These are phyloP conservation scores for Leccinum subtestaceum DNA, from an alignment of 768 basidiomycete genomes.

Conservation along the genomic window DNA sequence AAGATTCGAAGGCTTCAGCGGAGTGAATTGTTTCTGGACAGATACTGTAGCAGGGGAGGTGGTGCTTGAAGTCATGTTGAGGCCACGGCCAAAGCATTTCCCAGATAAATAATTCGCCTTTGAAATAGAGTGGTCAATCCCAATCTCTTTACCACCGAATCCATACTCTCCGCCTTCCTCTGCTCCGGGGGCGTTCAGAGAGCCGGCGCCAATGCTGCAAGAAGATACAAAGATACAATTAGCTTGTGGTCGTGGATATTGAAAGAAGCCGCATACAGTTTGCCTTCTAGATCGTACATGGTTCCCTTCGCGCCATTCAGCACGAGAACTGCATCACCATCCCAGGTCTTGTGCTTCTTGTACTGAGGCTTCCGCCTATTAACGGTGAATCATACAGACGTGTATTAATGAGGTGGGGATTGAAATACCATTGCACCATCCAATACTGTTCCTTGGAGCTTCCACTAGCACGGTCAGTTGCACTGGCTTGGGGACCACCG, in stretches of 20 bases:
- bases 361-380: constrained; percentile 63
- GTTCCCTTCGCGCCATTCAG: constrained; percentile 44
- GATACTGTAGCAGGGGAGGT: constrained; percentile 26
- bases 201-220: constrained; percentile 53
- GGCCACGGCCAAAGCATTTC: constrained; percentile 52
- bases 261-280: constrained; percentile 45
- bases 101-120: constrained; percentile 61
- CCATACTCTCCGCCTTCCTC: constrained; percentile 37
- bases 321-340: constrained; percentile 72
- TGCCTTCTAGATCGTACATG: constrained; percentile 63
- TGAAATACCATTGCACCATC: constrained; percentile 74
- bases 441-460: constrained; percentile 46
- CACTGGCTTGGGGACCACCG: neutral
- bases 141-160: constrained; percentile 58
- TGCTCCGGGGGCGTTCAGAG: constrained; percentile 38
- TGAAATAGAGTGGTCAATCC: constrained; percentile 58
- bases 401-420: neutral
- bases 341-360: constrained; percentile 91
- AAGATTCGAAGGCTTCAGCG: constrained; percentile 30
- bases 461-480: constrained; percentile 13
- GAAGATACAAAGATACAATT: neutral
- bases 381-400: neutral
- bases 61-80: constrained; percentile 15
- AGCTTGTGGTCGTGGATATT: neutral
- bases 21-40: constrained; percentile 30